Evolutionary conservation across 768 basidiomycete species (phyloP).

Genomic region (Boletus pseudo-olivaceus): DNA sequence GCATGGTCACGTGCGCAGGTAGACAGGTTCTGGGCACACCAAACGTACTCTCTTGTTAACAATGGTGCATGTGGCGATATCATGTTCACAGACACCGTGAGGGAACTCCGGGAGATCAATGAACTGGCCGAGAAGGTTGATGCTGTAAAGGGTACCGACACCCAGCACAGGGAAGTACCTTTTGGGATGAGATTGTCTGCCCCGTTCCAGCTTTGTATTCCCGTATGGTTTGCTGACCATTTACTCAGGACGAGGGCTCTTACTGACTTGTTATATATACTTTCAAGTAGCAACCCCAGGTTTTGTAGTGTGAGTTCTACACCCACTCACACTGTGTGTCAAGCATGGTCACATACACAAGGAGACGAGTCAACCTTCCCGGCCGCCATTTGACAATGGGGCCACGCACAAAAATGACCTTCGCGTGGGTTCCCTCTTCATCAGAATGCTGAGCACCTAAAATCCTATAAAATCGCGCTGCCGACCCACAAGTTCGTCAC

Average conservation of each 20-base stretch:
- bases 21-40: background rate
- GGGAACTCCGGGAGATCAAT: background rate
- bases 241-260: background rate
- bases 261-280: background rate
- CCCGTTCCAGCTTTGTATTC: background rate
- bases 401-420: background rate
- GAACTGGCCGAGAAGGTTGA: background rate
- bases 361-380: background rate
- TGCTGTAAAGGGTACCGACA: too few relatives aligned
- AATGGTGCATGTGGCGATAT: background rate
- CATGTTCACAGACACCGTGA: background rate
- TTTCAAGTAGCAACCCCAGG: too few relatives aligned
- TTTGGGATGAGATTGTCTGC: too few relatives aligned
- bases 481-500: background rate
- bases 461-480: background rate
- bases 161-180: too few relatives aligned
- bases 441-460: background rate
- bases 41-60: background rate
- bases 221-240: background rate
- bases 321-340: background rate
- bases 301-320: too few relatives aligned
- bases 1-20: too few relatives aligned
- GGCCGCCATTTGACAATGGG: background rate
- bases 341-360: background rate
- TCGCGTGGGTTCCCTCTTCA: background rate